Percentiles rank a stretch among this genome's conserved stretches.
phyloP scores from a whole-genome alignment of 1,284 basidiomycete species.

The Fomitopsis betulina region DNA sequence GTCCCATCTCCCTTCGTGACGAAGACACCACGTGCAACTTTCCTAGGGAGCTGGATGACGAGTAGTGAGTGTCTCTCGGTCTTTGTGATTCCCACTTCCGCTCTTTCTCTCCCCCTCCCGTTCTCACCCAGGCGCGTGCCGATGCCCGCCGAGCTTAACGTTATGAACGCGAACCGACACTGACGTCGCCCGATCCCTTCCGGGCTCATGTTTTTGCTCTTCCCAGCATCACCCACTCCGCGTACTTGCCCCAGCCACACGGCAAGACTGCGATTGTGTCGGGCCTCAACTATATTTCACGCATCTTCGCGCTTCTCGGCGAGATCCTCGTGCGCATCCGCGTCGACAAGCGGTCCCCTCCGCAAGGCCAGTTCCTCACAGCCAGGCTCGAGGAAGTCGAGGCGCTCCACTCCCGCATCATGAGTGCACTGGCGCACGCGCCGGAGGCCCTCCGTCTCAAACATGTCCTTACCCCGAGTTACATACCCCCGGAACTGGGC shows the following conservation, averaged over 20 bases:
- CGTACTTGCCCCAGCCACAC: constrained; percentile 77
- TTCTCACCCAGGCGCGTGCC: constrained; percentile 6
- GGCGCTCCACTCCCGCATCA: constrained; percentile 68
- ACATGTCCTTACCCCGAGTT: constrained; percentile 40
- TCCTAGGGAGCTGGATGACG: constrained; percentile 80
- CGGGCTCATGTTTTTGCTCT: constrained; percentile 27
- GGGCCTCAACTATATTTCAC: constrained; percentile 81
- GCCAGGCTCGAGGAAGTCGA: constrained; percentile 77
- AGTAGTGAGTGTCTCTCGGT: constrained; percentile 56
- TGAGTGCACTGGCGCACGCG: constrained; percentile 62
- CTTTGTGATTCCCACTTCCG: neutral
- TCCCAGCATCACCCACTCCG: constrained; percentile 70
- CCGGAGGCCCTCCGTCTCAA: constrained; percentile 71
- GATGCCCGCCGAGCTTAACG: constrained; percentile 28
- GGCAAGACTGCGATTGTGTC: constrained; percentile 80
- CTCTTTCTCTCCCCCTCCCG: neutral
- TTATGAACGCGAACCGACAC: constrained; percentile 2
- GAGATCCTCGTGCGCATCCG: constrained; percentile 81
- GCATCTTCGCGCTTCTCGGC: constrained; percentile 79
- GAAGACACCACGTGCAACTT: constrained; percentile 86
- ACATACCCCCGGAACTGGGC: constrained; percentile 56
- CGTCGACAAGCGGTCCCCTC: constrained; percentile 79
- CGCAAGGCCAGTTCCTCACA: constrained; percentile 77
- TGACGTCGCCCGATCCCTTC: constrained; percentile 9
- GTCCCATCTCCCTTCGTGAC: constrained; percentile 78